Evolutionary conservation across 116 monocot species (phyloP), one percentile per base, ranked within the genome.

Genomic region (Trichopus zeylanicus): DNA sequence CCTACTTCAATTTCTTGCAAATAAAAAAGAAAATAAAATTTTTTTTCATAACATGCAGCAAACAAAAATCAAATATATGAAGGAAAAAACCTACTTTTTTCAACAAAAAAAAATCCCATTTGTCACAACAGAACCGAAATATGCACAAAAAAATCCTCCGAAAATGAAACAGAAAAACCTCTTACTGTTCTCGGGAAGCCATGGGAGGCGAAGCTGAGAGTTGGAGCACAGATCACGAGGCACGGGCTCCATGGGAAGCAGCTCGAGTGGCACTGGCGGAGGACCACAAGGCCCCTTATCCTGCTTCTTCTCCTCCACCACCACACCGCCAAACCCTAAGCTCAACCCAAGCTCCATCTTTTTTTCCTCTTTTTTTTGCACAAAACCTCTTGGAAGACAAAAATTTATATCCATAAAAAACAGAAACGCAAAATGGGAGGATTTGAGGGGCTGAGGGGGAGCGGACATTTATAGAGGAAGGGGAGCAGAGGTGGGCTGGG

Each of bases 281-380:
- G 33, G 52, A 33, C 25, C 60, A 11, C 65, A 57, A 38, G 47
- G 18, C 32, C 57, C 10, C 46, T 62, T 26, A 24, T 31, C 31
- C n/a, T 46, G 46, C 22, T 34, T 28, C 25, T 57, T 56, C 12
- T 18, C 56, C 27, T 51, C 59, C 47, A 29, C 60, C 53, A 31
- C 38, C 4, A 37, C 74, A 0, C 26, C 39, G 47, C 25, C 67
- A 3, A 22, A 59, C 24, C 73, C 66, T 20, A 73, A 29, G 58
- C 73, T 65, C 53, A 73, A 26, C 6, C 65, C 73, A 28, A 73
- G 42, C 60, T 73, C 73, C 73, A 73, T 73, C 25, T 31, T 42
- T n/a, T 9, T n/a, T n/a, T n/a, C n/a, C n/a, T n/a, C n/a, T n/a
- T n/a, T n/a, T n/a, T n/a, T n/a, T n/a, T n/a, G n/a, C n/a, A 3